A percentile compares a stretch with the other conserved stretches of the same genome.
Conservation (phyloP, 1,139 yeast genomes). For the Yamadazyma diddensiae region DNA sequence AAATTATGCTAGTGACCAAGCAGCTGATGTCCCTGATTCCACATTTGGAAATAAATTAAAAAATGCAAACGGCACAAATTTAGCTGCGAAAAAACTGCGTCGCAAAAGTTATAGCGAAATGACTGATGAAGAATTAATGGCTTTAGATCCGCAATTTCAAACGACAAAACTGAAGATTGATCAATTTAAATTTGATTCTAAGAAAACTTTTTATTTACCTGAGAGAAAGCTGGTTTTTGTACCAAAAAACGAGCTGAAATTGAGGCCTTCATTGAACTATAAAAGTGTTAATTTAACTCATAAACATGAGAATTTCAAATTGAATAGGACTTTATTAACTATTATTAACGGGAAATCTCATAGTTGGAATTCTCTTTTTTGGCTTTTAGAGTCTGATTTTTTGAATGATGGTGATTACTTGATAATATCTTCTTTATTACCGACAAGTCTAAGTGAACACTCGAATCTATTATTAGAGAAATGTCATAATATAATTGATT, state of each 20-base stretch:
- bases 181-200: slow-evolving; percentile 41
- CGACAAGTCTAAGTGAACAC: slow-evolving; percentile 23
- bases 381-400: slow-evolving; percentile 24
- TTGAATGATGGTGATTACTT: slow-evolving; percentile 39
- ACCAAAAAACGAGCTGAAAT: slow-evolving; percentile 6
- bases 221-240: slow-evolving; percentile 15
- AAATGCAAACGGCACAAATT: slow-evolving; percentile 1
- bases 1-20: slow-evolving; percentile 8
- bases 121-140: slow-evolving; percentile 63
- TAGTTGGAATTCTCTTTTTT: slow-evolving; percentile 45
- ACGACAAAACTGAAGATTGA: slow-evolving; percentile 33
- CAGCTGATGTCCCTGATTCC: slow-evolving; percentile 1
- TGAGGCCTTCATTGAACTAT: slow-evolving; percentile 30
- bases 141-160: slow-evolving; percentile 55
- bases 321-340: slow-evolving; percentile 33
- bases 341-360: slow-evolving; percentile 42
- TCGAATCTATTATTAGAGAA: slow-evolving; percentile 28
- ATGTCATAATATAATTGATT: slow-evolving; percentile 39
- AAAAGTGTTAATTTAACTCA: slow-evolving; percentile 39
- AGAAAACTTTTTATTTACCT: slow-evolving; percentile 34
- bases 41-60: slow-evolving; percentile 7
- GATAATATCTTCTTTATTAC: slow-evolving; percentile 40
- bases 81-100: slow-evolving; percentile 18
- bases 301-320: slow-evolving; percentile 28
- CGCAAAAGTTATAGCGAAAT: slow-evolving; percentile 60